Base-by-base conservation (phyloP, 1,284 basidiomycete species). In the Cutaneotrichosporon sp. region DNA sequence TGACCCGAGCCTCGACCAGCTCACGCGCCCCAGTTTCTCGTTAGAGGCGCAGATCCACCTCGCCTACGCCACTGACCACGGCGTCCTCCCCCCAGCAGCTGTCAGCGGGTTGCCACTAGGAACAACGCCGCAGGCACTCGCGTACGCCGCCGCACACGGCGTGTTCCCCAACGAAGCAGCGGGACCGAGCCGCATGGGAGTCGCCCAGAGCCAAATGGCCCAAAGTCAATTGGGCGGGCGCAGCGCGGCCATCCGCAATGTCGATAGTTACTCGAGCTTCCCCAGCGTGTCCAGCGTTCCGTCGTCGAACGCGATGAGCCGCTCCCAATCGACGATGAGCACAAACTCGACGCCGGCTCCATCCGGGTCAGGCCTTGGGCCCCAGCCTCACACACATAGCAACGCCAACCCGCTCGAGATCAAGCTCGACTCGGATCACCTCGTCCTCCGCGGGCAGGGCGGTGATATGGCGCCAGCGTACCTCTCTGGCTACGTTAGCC, bases 391-490 rank as follows among this genome's bases (percentile, higher is more conserved):
- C 51, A 13, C 16, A n/a, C 51, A 53, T 13, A 16, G 30, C 8
- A 32, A 14, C 18, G 51, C 34, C 21, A 52, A 56, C 32, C 83
- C 82, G 52, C 82, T 95, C 67, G 90, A 92, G 70, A 89, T 95
- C 72, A 73, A 87, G 59, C 85, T 94, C 68, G 87, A 90, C 77
- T 83, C 84, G 14, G 88, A 90, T 55, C 83, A 82, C 69, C 81
- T 95, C 69, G 83, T 84, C 61, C 85, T 95, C 73, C 86, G 88
- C 68, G 92, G 92, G 59, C 88, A 89, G 22, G 90, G 91, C 47
- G 86, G 87, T 69, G 91, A 94, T 68, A 89, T 92, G 72, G 89
- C 92, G 72, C 88, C 92, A 6, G 86, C 88, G 0, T 78, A 79
- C 22, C 73, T 83, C 30, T 77, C 75, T 13, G 93, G 93, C 11